phyloP scores from a whole-genome alignment of 805 yeast genomes.

The Yarrowia sp. region DNA sequence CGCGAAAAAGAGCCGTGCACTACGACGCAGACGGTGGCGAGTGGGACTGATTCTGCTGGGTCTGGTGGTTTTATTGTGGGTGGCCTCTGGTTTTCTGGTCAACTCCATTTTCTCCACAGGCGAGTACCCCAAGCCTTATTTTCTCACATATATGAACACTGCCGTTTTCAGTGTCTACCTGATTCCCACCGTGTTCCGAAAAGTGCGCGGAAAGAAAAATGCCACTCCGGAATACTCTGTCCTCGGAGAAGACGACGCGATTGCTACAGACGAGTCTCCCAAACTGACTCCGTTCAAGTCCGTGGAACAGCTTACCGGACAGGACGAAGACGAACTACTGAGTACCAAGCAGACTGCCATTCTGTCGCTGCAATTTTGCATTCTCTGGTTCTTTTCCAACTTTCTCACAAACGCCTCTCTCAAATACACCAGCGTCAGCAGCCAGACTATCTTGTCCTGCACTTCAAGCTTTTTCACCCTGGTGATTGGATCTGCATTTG shows the following conservation, averaged over 20 bases:
- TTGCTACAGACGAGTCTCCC: conserved; percentile 33
- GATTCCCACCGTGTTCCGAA: conserved; percentile 43
- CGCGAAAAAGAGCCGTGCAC: conserved; percentile 11
- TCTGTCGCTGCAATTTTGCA: conserved; percentile 80
- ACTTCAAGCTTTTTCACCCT: conserved; percentile 94
- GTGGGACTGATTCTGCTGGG: conserved; percentile 76
- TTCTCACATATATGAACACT: conserved; percentile 91
- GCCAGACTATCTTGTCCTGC: conserved; percentile 90
- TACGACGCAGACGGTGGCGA: conserved; percentile 61
- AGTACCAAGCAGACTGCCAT: conserved; percentile 66
- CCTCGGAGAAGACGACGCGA: not conserved
- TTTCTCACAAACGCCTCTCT: conserved; percentile 86
- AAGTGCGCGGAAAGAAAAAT: not conserved
- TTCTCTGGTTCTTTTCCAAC: conserved; percentile 91
- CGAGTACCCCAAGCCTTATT: conserved; percentile 84
- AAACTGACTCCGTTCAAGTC: conserved; percentile 19
- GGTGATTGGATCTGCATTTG: conserved; percentile 73
- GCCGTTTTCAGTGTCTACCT: conserved; percentile 82
- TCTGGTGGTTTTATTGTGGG: conserved; percentile 88
- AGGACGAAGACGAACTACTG: conserved; percentile 40
- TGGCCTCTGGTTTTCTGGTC: conserved; percentile 82
- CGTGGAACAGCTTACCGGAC: conserved; percentile 38
- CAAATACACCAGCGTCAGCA: conserved; percentile 88
- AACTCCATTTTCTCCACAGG: conserved; percentile 72
- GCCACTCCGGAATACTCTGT: conserved; percentile 36